Percentiles rank a stretch among this genome's conserved stretches.
Evolutionary conservation across 1,139 yeast species (phyloP).

Genomic region (Casaregolazyma suthepensis): DNA sequence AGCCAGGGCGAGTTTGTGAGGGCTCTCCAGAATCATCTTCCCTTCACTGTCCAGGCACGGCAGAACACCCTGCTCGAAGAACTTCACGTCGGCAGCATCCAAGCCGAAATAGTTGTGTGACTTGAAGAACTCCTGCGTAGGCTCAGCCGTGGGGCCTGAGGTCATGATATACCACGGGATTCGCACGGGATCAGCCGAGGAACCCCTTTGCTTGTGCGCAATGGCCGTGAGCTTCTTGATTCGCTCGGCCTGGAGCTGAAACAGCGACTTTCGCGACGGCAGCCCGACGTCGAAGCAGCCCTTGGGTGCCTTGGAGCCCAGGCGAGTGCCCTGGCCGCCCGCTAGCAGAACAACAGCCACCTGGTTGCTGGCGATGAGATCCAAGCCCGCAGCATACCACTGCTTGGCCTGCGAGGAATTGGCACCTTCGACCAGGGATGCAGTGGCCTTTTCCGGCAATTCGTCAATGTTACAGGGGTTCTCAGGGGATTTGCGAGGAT

Average conservation of each 20-base stretch:
- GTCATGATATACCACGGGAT: slow-evolving; percentile 95
- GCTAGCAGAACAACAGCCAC: slow-evolving; percentile 93
- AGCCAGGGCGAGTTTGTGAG: slow-evolving; percentile 61
- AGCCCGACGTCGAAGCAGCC: slow-evolving; percentile 88
- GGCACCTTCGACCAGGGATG: slow-evolving; percentile 29
- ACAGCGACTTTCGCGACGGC: slow-evolving; percentile 77
- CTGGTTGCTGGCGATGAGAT: slow-evolving; percentile 60
- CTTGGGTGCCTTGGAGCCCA: slow-evolving; percentile 85
- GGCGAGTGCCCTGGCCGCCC: slow-evolving; percentile 96
- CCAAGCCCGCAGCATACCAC: slow-evolving; percentile 60
- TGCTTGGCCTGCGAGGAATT: slow-evolving; percentile 18
- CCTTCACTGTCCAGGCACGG: slow-evolving; percentile 83
- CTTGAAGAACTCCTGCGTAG: slow-evolving; percentile 69
- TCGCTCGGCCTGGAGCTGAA: slow-evolving; percentile 91
- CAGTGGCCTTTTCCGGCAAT: slow-evolving; percentile 33
- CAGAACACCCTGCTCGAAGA: slow-evolving; percentile 91
- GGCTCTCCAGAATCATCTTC: slow-evolving; percentile 57
- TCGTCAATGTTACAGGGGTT: slow-evolving; percentile 26
- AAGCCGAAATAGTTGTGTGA: slow-evolving; percentile 67
- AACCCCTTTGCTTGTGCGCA: slow-evolving; percentile 16
- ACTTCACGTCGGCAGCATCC: slow-evolving; percentile 49
- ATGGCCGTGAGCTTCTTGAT: slow-evolving; percentile 52
- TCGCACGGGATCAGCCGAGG: slow-evolving; percentile 24
- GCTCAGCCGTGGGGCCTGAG: slow-evolving; percentile 74
- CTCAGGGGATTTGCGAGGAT: slow-evolving; percentile 10